These are phyloP conservation scores for Ochetophila trinervis DNA, from an alignment of 306 rosid species.

Conservation along the genomic window DNA sequence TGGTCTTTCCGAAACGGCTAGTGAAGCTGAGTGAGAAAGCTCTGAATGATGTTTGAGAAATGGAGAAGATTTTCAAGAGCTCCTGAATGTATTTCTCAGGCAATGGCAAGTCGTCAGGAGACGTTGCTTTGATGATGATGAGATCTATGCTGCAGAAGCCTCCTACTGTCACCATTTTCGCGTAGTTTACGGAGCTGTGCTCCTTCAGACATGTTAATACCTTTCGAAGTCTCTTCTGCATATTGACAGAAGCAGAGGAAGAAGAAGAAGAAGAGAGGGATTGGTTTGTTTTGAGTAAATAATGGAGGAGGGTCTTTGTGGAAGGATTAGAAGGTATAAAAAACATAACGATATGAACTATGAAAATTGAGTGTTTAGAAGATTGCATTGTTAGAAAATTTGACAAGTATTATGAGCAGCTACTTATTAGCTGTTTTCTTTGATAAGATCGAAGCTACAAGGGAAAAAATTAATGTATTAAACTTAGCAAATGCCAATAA, in stretches of 20 bases:
- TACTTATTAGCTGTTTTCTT: not conserved
- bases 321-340: not conserved
- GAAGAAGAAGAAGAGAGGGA: slow-evolving; percentile 2
- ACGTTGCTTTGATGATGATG: slow-evolving; percentile 59
- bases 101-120: slow-evolving; percentile 55
- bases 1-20: slow-evolving; percentile 61
- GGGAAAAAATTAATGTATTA: too few relatives aligned
- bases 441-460: slow-evolving; percentile 23
- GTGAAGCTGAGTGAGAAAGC: slow-evolving; percentile 55
- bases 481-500: too few relatives aligned
- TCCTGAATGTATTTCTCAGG: slow-evolving; percentile 53
- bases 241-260: slow-evolving; percentile 2
- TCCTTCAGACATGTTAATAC: slow-evolving; percentile 49
- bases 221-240: slow-evolving; percentile 52
- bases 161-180: slow-evolving; percentile 56
- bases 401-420: not conserved
- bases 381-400: not conserved
- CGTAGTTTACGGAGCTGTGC: slow-evolving; percentile 47
- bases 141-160: slow-evolving; percentile 57
- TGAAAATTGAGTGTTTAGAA: not conserved
- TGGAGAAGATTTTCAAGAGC: slow-evolving; percentile 56
- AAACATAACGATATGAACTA: not conserved
- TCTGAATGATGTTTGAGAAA: slow-evolving; percentile 50
- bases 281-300: not conserved
- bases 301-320: not conserved